These are phyloP conservation scores for Naganishia randhawae DNA, from an alignment of 768 basidiomycete genomes.

Conservation along the genomic window DNA sequence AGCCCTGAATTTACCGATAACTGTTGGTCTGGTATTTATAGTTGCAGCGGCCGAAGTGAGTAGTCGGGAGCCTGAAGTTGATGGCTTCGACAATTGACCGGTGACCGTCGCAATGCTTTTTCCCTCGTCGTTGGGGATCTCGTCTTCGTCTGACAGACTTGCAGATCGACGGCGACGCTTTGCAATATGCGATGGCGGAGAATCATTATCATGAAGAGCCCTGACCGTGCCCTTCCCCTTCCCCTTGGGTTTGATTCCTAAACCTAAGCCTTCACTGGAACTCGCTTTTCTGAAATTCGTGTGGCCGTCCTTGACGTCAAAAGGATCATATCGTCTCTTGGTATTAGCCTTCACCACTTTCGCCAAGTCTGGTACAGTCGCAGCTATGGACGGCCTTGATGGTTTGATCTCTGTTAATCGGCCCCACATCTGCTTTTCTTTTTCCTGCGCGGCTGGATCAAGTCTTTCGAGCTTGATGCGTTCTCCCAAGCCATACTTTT, in stretches of 20 bases:
- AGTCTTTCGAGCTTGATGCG: constrained; percentile 57
- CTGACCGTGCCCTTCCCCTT: constrained; percentile 36
- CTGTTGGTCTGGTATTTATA: background rate
- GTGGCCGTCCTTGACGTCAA: constrained; percentile 28
- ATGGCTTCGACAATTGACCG: background rate
- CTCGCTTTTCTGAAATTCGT: background rate
- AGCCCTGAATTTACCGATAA: background rate
- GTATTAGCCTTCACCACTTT: constrained; percentile 37
- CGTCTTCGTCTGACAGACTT: background rate
- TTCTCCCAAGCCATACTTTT: constrained; percentile 65
- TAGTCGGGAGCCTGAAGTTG: background rate
- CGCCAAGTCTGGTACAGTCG: constrained; percentile 30
- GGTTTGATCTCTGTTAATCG: background rate
- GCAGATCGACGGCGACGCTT: background rate
- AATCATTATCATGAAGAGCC: background rate
- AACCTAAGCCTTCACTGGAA: background rate
- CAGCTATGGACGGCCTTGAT: constrained; percentile 30
- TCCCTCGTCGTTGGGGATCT: background rate
- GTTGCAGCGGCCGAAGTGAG: too few species aligned
- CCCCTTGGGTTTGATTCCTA: constrained; percentile 25
- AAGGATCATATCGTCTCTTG: constrained; percentile 44
- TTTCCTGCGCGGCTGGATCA: constrained; percentile 34
- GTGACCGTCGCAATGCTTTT: background rate
- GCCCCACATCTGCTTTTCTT: constrained; percentile 58
- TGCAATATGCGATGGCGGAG: background rate